Base-by-base conservation (phyloP, 192 early-diverging fungal genomes). In the Linnemannia elongata region DNA sequence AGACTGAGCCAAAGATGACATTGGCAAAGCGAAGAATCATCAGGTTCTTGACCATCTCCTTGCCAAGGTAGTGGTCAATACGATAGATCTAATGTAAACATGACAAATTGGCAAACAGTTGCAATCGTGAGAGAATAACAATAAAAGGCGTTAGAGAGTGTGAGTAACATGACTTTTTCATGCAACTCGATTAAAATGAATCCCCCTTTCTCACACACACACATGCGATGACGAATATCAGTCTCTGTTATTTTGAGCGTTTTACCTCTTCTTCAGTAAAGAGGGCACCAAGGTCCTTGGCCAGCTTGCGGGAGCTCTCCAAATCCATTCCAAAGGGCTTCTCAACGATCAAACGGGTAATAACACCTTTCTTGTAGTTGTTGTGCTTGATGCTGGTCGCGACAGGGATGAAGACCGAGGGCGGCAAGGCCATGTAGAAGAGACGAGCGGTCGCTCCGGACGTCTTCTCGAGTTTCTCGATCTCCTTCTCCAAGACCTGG, bases 31-130 rank as follows among this genome's bases (percentile, higher is more conserved):
- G 94, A 69, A 99, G 84, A 13, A 96, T 94, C 93, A 98, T 96
- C 71, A 99, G 90, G 88, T 98, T 98, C 91, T 99, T 99, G 81
- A 99, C 97, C 98, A 99, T 99, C 87, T 99, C 98, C 89, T 99
- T 99, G 78, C 98, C 98, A 42, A 99, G 93, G 84, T 99, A 99
- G 88, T 99, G 98, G 88, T 99, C 98, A 82, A 99, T 99, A 75
- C 98, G 95, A 92, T 97, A 99, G 72, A 98, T 96, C 95, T 96
- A 75, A 15, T 9, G 2, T 5, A 17, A 22, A 33, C 4, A 33
- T 66, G 60, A 66, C 60, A 66, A 75, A 49, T 66, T 66, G 60
- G 35, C 49, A 22, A 17, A 66, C 10, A 66, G 36, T 30, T 20
- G 41, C 38, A 41, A 75, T 27, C 17, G 63, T 4, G n/a, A 52